Evolutionary conservation across 192 early-diverging fungal species (phyloP), one percentile per base, ranked within the genome.

Genomic region (Globomyces pollinis-pini): DNA sequence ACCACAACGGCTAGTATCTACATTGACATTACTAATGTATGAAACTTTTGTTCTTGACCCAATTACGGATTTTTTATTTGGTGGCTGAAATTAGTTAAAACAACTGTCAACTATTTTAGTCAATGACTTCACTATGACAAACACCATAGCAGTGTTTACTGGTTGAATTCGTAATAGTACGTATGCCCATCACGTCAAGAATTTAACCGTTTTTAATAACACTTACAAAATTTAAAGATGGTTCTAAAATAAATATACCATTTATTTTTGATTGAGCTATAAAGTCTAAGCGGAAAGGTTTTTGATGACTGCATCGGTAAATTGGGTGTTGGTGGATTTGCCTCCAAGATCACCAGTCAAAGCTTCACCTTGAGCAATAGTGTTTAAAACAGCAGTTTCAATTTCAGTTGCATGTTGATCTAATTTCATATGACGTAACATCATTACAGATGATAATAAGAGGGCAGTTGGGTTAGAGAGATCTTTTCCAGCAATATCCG

Each of bases 401-500:
- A 98, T 94, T 52, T 74, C 74, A 51, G 88, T 84, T 35, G 91
- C 93, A 41, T 86, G 83, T 34, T 61, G 54, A 64, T 85, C 79
- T 50, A 98, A 76, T 61, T 84, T 81, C 91, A 98, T 94, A 76
- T 98, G 96, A 44, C 89, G 74, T 66, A 98, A 83, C 96, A 98
- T 98, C 91, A 96, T 95, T 57, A 94, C 90, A 47, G 87, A 86
- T 16, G 91, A 94, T 16, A 98, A 81, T 15, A 98, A 76, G 50
- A 98, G 80, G 7, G 96, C 96, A 5, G 91, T 96, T 23, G 91
- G 91, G 80, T 96, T 96, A 44, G 93, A 91, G 77, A 88, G 81
- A 67, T 96, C 91, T 82, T 91, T 87, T 24, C 91, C 93, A 56
- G 92, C 96, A 73, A 98, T 98, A 77, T 98, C 96, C 26, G 96